phyloP scores from a whole-genome alignment of 1,284 basidiomycete species.

The Microbotryum saponariae region DNA sequence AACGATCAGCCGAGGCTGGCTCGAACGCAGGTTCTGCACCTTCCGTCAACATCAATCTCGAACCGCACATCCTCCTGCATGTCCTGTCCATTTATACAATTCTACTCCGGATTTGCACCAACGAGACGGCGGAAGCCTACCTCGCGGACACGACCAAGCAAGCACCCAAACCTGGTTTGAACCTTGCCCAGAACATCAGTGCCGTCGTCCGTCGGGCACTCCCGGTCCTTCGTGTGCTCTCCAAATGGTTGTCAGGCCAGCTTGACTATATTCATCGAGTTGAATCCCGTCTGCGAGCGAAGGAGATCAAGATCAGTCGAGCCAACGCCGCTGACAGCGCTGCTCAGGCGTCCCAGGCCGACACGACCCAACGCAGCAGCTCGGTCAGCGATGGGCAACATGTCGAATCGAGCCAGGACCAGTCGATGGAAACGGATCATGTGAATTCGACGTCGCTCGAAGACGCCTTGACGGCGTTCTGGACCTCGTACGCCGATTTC shows the following conservation, averaged over 20 bases:
- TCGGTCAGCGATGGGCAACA: background rate
- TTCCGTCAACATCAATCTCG: slow-evolving; percentile 42
- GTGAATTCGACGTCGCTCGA: slow-evolving; percentile 2
- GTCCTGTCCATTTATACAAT: slow-evolving; percentile 61
- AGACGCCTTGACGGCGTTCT: slow-evolving; percentile 50
- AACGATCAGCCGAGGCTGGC: background rate
- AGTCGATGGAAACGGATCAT: background rate
- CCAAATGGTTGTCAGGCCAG: slow-evolving; percentile 81
- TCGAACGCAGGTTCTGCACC: background rate
- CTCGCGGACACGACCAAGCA: slow-evolving; percentile 39
- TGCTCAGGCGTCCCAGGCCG: background rate
- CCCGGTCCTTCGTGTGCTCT: slow-evolving; percentile 75
- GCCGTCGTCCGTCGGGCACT: slow-evolving; percentile 77
- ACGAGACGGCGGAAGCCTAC: slow-evolving; percentile 45
- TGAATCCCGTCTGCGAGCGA: slow-evolving; percentile 14
- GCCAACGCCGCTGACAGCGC: background rate
- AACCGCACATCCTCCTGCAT: slow-evolving; percentile 62
- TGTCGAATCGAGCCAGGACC: background rate
- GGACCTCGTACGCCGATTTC: slow-evolving; percentile 65
- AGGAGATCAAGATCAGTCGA: slow-evolving; percentile 15
- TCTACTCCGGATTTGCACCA: slow-evolving; percentile 60
- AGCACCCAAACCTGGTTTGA: slow-evolving; percentile 25
- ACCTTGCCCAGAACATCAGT: slow-evolving; percentile 68
- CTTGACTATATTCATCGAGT: slow-evolving; percentile 55
- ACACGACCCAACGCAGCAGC: background rate